phyloP scores from a whole-genome alignment of 2,329 filamentous ascomycete genomes.

The Monosporascus sp. region DNA sequence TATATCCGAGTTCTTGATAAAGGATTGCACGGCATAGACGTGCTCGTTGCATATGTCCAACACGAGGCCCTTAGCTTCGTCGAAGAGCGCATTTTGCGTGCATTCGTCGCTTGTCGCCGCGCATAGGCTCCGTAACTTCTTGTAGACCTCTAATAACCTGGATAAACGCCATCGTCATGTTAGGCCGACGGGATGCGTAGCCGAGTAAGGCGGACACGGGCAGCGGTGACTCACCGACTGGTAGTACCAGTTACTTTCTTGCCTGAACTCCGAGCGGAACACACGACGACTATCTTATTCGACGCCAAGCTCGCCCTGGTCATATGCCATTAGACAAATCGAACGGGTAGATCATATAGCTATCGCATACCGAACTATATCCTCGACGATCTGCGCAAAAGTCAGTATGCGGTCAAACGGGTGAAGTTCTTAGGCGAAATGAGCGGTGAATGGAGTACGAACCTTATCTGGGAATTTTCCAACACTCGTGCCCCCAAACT shows the following conservation, averaged over 20 bases:
- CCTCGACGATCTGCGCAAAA: constrained; percentile 50
- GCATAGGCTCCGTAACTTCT: constrained; percentile 49
- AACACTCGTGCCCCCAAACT: constrained; percentile 92
- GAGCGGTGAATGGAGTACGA: constrained; percentile 28
- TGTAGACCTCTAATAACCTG: constrained; percentile 55
- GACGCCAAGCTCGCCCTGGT: constrained; percentile 54
- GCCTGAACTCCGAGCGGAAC: constrained; percentile 88
- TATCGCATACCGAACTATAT: constrained; percentile 57
- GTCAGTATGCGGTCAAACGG: constrained; percentile 1
- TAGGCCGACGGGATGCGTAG: constrained; percentile 1
- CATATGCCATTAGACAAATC: constrained; percentile 9
- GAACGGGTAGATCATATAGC: constrained; percentile 9
- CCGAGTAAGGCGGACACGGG: not conserved
- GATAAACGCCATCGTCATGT: constrained; percentile 5
- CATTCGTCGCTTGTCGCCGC: constrained; percentile 47
- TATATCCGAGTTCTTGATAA: constrained; percentile 53
- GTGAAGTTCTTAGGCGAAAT: constrained; percentile 1
- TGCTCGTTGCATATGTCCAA: constrained; percentile 80
- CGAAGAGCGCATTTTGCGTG: constrained; percentile 47
- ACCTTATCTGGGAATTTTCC: constrained; percentile 82
- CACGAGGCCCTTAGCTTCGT: constrained; percentile 68
- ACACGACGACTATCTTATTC: constrained; percentile 84
- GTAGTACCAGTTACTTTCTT: constrained; percentile 95
- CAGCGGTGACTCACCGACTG: constrained; percentile 64
- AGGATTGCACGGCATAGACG: constrained; percentile 60